phyloP scores from a whole-genome alignment of 192 early-diverging fungal species.

The Coemansia asiatica region DNA sequence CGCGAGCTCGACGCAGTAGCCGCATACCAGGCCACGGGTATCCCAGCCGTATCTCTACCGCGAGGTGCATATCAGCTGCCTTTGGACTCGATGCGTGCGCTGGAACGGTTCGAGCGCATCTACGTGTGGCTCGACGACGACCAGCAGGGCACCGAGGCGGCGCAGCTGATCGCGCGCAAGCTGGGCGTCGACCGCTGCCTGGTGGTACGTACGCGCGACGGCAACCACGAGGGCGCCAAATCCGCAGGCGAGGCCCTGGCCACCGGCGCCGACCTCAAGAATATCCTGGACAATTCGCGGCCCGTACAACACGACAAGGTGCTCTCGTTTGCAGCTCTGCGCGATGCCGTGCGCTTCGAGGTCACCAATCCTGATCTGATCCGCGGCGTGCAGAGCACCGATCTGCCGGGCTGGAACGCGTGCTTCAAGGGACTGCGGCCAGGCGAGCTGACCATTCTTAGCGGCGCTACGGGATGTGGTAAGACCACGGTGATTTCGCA shows the following conservation, averaged over 20 bases:
- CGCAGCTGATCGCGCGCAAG: constrained; percentile 62
- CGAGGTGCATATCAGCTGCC: constrained; percentile 59
- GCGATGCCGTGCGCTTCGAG: constrained; percentile 65
- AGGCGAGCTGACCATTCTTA: constrained; percentile 69
- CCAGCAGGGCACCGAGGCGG: constrained; percentile 61
- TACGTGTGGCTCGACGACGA: constrained; percentile 72
- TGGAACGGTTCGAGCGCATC: constrained; percentile 65
- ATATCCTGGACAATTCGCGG: constrained; percentile 51
- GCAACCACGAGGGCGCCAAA: constrained; percentile 49
- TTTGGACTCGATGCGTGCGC: constrained; percentile 57
- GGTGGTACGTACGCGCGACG: constrained; percentile 55
- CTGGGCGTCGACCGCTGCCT: constrained; percentile 65
- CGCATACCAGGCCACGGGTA: constrained; percentile 64
- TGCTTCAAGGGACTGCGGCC: constrained; percentile 68
- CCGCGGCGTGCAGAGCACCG: constrained; percentile 61
- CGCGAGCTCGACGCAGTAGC: constrained; percentile 69
- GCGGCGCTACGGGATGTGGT: constrained; percentile 68
- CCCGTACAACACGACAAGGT: constrained; percentile 67
- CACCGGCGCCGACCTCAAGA: constrained; percentile 35
- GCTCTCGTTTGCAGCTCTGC: constrained; percentile 60
- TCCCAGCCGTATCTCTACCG: constrained; percentile 63
- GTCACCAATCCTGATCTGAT: constrained; percentile 65
- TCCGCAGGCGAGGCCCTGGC: constrained; percentile 59
- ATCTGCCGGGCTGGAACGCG: constrained; percentile 63
- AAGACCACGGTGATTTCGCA: constrained; percentile 75